Conservation (phyloP, 768 basidiomycete species). For the Suillus placidus region DNA sequence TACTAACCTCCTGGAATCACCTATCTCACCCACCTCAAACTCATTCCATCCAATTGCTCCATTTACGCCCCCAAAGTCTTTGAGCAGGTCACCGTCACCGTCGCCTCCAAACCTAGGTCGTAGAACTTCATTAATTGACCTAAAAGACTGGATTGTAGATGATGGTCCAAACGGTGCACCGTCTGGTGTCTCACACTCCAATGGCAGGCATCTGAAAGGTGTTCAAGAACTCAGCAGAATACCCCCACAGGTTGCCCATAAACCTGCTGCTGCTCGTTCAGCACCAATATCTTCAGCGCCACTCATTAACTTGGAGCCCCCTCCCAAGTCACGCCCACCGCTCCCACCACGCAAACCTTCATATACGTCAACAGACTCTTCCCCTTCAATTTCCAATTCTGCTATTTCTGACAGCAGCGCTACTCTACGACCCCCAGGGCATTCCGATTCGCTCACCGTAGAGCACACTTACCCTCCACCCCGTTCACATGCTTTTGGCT, state of each 20-base stretch:
- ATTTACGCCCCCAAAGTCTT: slow-evolving; percentile 30
- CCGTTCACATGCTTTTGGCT: slow-evolving; percentile 39
- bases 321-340: slow-evolving; percentile 53
- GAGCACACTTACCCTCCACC: slow-evolving; percentile 62
- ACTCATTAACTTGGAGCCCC: slow-evolving; percentile 60
- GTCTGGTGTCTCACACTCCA: slow-evolving; percentile 16
- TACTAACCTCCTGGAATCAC: slow-evolving; percentile 47
- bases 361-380: slow-evolving; percentile 45
- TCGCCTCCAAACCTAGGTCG: slow-evolving; percentile 46
- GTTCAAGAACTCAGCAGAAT: slow-evolving; percentile 28
- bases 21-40: slow-evolving; percentile 50
- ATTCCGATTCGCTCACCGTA: slow-evolving; percentile 53
- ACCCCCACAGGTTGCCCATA: slow-evolving; percentile 21
- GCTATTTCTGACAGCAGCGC: slow-evolving; percentile 18
- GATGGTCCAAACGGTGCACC: slow-evolving; percentile 47
- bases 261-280: background rate
- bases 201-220: slow-evolving; percentile 18
- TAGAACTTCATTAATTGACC: slow-evolving; percentile 67
- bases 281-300: slow-evolving; percentile 34
- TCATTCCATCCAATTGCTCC: slow-evolving; percentile 46
- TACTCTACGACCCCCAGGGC: slow-evolving; percentile 34
- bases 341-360: slow-evolving; percentile 72
- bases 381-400: slow-evolving; percentile 33
- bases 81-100: slow-evolving; percentile 40
- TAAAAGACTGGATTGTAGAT: slow-evolving; percentile 74